Evolutionary conservation across 352 stramenopile species (phyloP), one percentile per base, ranked within the genome.

Genomic region (Pythium insidiosum): DNA sequence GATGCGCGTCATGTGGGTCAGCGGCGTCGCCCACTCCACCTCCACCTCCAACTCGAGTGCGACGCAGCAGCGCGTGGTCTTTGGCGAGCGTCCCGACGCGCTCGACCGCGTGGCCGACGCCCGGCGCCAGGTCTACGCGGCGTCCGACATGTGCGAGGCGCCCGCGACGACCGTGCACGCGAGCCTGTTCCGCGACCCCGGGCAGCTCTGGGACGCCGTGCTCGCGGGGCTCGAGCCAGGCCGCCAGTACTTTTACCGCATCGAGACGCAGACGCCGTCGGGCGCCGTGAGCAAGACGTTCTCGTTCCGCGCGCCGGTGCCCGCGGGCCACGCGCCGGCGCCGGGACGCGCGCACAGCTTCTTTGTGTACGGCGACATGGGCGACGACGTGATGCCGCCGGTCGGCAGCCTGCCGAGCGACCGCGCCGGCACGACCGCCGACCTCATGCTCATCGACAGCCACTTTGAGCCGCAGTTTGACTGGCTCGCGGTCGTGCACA

Each of bases 281-380:
- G 44, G 16, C 9, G 30, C 11, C 1, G 36, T 36, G 24, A 53
- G 51, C 3, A 18, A 16, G 5, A n/a, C n/a, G n/a, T n/a, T n/a
- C n/a, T n/a, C n/a, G n/a, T 58, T 68, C n/a, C 22, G 47, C 22
- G 26, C 36, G 2, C 52, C 52, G 10, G 47, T 54, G 4, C 26
- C 45, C 1, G 33, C 50, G 4, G 58, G 58, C n/a, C 31, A 33
- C 15, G 28, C 9, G 9, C 28, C 28, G 15, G 15, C 28, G n/a
- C 18, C 33, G 42, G 13, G 26, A 23, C 7, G 11, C 28, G 10
- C 12, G 31, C 20, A 51, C 68, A 73, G 63, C 26, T 91, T 77
- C 41, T 64, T 92, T 29, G 69, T 80, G 21, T 84, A 78, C 43
- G 82, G 56, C 19, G 78, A 91, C 56, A 57, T 88, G 43, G 77